Evolutionary conservation across 345 rosid species (phyloP).

Genomic region (Lagerstroemia speciosa): DNA sequence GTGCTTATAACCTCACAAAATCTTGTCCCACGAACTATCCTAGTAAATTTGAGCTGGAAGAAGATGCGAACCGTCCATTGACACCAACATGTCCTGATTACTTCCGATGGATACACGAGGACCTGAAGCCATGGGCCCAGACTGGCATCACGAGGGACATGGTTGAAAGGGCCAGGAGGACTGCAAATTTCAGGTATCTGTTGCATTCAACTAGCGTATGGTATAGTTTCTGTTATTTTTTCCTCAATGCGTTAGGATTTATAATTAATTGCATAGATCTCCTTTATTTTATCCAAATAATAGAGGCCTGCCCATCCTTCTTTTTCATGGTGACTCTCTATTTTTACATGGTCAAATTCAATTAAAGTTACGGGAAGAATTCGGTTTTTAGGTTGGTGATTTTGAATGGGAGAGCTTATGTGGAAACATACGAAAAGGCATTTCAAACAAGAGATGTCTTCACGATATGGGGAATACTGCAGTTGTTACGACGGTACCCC

Average conservation of each 20-base stretch:
- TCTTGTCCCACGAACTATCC: conserved; percentile 40
- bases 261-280: too few species aligned
- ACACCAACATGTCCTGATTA: conserved; percentile 51
- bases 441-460: conserved; percentile 77
- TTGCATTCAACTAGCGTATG: too few species aligned
- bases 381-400: conserved; percentile 27
- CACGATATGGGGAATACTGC: conserved; percentile 80
- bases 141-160: conserved; percentile 62
- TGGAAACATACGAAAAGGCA: conserved; percentile 34
- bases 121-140: conserved; percentile 70
- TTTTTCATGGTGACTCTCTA: too few species aligned
- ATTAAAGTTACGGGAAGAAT: background rate
- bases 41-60: background rate
- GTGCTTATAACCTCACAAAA: conserved; percentile 17
- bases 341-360: too few species aligned
- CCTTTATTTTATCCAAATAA: too few species aligned
- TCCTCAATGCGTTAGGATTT: too few species aligned
- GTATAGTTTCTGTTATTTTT: too few species aligned
- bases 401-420: conserved; percentile 43
- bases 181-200: conserved; percentile 42
- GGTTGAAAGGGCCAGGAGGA: conserved; percentile 39
- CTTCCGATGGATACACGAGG: conserved; percentile 96
- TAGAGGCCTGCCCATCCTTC: too few species aligned
- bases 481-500: conserved; percentile 65
- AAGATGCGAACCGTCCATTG: conserved; percentile 15